A percentile compares a stretch with the other conserved stretches of the same genome.
These are phyloP conservation scores for Penicillium pancosmium DNA, from an alignment of 495 filamentous ascomycete species.

Conservation along the genomic window DNA sequence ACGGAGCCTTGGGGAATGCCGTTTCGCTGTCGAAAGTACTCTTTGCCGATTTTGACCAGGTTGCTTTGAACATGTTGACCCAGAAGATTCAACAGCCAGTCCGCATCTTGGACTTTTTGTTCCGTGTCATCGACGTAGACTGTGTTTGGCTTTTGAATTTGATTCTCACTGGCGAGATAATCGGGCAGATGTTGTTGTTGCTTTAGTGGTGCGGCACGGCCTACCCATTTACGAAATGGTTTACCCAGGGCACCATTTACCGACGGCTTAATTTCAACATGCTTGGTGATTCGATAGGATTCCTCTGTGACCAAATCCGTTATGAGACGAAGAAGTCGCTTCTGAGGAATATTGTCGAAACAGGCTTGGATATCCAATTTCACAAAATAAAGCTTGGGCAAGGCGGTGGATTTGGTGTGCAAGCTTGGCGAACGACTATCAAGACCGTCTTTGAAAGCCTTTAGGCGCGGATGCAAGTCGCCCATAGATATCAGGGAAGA, in stretches of 20 bases:
- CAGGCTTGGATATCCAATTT: slow-evolving; percentile 92
- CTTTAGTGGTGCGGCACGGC: slow-evolving; percentile 54
- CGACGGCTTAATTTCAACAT: slow-evolving; percentile 66
- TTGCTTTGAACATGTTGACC: slow-evolving; percentile 79
- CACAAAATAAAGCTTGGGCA: slow-evolving; percentile 69
- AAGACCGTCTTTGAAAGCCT: slow-evolving; percentile 57
- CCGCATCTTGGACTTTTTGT: slow-evolving; percentile 53
- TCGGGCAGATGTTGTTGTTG: slow-evolving; percentile 59
- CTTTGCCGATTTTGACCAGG: slow-evolving; percentile 86
- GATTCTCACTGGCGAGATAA: slow-evolving; percentile 50
- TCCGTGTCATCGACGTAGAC: slow-evolving; percentile 71
- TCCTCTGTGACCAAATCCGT: slow-evolving; percentile 62
- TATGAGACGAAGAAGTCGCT: slow-evolving; percentile 67
- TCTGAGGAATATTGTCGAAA: slow-evolving; percentile 94
- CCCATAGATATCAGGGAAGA: slow-evolving; percentile 77
- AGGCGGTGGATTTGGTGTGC: not conserved
- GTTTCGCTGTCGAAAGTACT: slow-evolving; percentile 81
- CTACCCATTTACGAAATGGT: slow-evolving; percentile 65
- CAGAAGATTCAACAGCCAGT: slow-evolving; percentile 68
- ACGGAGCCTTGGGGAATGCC: slow-evolving; percentile 95
- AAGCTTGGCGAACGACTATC: not conserved
- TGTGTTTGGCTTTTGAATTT: slow-evolving; percentile 55
- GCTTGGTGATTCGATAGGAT: slow-evolving; percentile 71
- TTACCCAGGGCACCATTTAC: slow-evolving; percentile 31
- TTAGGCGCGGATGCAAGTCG: slow-evolving; percentile 79